Conservation (phyloP, 2,329 filamentous ascomycete species). For the Ascochyta fabae region DNA sequence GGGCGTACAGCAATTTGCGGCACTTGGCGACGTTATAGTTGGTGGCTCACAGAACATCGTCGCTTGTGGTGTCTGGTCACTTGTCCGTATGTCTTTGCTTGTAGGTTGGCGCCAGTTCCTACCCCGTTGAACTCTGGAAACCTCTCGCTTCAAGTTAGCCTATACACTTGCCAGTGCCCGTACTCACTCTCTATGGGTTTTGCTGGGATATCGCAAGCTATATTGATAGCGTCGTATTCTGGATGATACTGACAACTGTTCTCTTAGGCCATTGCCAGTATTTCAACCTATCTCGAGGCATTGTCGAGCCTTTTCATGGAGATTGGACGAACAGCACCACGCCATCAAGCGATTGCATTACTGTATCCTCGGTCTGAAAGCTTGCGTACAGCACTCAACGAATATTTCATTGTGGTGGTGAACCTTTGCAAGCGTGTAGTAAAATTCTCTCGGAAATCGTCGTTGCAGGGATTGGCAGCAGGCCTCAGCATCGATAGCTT, state of each 20-base stretch:
- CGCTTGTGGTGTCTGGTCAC: slow-evolving; percentile 55
- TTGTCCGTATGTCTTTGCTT: slow-evolving; percentile 52
- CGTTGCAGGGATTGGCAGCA: slow-evolving; percentile 35
- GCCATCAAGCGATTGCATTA: slow-evolving; percentile 49
- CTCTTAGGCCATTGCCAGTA: slow-evolving; percentile 38
- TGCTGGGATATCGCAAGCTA: neutral
- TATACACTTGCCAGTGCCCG: too few relatives aligned
- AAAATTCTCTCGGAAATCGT: slow-evolving; percentile 43
- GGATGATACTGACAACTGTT: neutral
- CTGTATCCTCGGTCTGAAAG: slow-evolving; percentile 50
- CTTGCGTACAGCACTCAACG: slow-evolving; percentile 41
- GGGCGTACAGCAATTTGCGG: slow-evolving; percentile 54
- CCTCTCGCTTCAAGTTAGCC: too few relatives aligned
- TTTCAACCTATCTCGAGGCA: slow-evolving; percentile 49
- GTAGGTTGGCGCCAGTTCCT: slow-evolving; percentile 31
- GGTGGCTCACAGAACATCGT: slow-evolving; percentile 56
- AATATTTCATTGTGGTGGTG: slow-evolving; percentile 54
- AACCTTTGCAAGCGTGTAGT: slow-evolving; percentile 49
- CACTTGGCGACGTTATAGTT: slow-evolving; percentile 50
- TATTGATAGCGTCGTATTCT: too few relatives aligned
- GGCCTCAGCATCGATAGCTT: slow-evolving; percentile 25
- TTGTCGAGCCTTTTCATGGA: slow-evolving; percentile 53
- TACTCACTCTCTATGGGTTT: neutral
- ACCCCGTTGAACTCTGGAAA: too few relatives aligned
- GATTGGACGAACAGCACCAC: slow-evolving; percentile 51